phyloP scores from a whole-genome alignment of 2,329 filamentous ascomycete species.

The Fusarium mangiferae region DNA sequence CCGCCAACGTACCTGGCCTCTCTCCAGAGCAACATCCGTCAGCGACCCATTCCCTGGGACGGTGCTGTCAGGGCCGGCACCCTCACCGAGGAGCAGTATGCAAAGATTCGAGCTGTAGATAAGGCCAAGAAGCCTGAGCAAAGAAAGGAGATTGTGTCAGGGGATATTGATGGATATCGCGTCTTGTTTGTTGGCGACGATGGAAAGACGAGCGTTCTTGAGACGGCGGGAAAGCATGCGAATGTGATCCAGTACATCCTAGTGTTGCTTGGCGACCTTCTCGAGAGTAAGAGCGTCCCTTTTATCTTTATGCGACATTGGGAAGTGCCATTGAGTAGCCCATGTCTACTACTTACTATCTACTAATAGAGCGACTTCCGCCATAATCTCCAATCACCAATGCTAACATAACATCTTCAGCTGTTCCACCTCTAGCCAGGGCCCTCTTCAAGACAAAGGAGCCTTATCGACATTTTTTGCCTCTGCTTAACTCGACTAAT shows the following conservation, averaged over 20 bases:
- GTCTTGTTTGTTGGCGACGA: conserved; percentile 81
- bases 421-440: conserved; percentile 80
- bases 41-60: conserved; percentile 96
- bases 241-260: conserved; percentile 97
- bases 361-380: conserved; percentile 5
- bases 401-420: conserved; percentile 58
- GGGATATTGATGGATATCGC: conserved; percentile 82
- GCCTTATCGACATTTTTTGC: conserved; percentile 85
- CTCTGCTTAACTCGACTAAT: conserved; percentile 82
- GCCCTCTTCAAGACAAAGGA: conserved; percentile 79
- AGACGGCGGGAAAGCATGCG: conserved; percentile 83
- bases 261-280: conserved; percentile 86
- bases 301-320: conserved; percentile 3
- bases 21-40: conserved; percentile 96
- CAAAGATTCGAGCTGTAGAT: conserved; percentile 95
- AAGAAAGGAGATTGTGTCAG: conserved; percentile 83
- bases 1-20: conserved; percentile 86
- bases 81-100: conserved; percentile 92
- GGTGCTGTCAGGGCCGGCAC: conserved; percentile 93
- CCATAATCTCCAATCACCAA: background rate
- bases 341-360: background rate
- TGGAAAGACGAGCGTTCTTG: conserved; percentile 77
- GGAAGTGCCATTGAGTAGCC: background rate
- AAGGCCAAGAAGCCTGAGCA: conserved; percentile 90
- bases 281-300: conserved; percentile 73